Conservation (phyloP, 2,329 filamentous ascomycete species). For the Neofusicoccum cordaticola region DNA sequence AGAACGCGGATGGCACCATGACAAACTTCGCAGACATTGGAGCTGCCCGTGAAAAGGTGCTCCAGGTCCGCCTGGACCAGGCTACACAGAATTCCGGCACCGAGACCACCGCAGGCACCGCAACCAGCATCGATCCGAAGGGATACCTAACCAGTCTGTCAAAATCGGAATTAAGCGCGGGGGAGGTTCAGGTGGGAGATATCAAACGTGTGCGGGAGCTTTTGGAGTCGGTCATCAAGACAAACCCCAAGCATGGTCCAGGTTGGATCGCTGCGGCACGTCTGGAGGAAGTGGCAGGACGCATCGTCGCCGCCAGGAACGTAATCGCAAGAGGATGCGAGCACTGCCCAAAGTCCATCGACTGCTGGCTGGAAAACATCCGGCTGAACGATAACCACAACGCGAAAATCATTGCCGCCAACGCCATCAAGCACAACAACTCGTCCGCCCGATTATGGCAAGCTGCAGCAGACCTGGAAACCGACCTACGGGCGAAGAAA, state of each 20-base stretch:
- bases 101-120: conserved; percentile 70
- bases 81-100: conserved; percentile 71
- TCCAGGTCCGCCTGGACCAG: conserved; percentile 90
- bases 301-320: conserved; percentile 82
- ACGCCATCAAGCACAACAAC: conserved; percentile 88
- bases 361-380: conserved; percentile 95
- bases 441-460: conserved; percentile 88
- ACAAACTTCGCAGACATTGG: conserved; percentile 98
- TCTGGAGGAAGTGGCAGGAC: conserved; percentile 88
- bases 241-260: conserved; percentile 89
- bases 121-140: conserved; percentile 90
- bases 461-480: conserved; percentile 90
- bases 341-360: conserved; percentile 88
- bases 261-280: conserved; percentile 95
- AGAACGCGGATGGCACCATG: conserved; percentile 76
- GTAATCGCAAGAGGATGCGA: conserved; percentile 86
- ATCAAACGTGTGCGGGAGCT: conserved; percentile 90
- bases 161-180: conserved; percentile 74
- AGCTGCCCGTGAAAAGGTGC: conserved; percentile 90
- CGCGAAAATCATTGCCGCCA: conserved; percentile 90
- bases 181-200: conserved; percentile 84
- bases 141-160: conserved; percentile 92
- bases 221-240: conserved; percentile 95
- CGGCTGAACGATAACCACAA: conserved; percentile 88
- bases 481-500: conserved; percentile 80